Base-by-base conservation (phyloP, 177 flowering plant genomes). In the Vitis hybrid region DNA sequence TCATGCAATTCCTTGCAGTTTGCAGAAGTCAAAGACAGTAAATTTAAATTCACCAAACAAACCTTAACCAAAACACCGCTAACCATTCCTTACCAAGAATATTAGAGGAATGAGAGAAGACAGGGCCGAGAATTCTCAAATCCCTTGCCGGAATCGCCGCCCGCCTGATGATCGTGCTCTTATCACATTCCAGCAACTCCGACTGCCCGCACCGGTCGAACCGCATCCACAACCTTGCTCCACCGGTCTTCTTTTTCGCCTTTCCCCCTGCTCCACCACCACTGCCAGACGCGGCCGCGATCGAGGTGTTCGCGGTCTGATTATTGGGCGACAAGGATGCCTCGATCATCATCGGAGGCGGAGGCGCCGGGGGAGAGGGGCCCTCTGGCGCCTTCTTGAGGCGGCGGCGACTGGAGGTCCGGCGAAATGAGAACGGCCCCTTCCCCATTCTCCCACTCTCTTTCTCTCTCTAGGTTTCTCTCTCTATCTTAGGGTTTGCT, bases 71-170 rank as follows among this genome's bases (percentile, higher is more conserved):
- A 45, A 58, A 58, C 1, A 19, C 14, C 16, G 4, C 19, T 22
- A 48, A 5, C 12, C 19, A 53, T 8, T 5, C 45, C 70, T 26
- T 82, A 95, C 99, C 98, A 60, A 95, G 97, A 60, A 95, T 95
- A 75, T 75, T 90, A 50, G 98, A 91, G 52, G 99, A 93, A 11
- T 89, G 90, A 76, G 99, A 93, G 82, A 95, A 93, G 59, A 95
- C 89, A 57, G 97, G 98, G 10, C 99, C 99, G 12, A 95, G 94
- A 62, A 95, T 91, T 78, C 98, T 80, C 79, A 95, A 80, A 81
- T 95, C 98, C 76, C 99, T 77, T 16, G 99, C 87, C 5, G 99
- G 99, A 60, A 95, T 88, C 0, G 86, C 74, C 0, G 77, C 94
- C 1, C 92, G 87, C 58, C 77, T 84, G 51, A 90, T 83, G 50